Percentiles rank a stretch among this genome's conserved stretches.
phyloP scores from a whole-genome alignment of 768 basidiomycete genomes.

The Mycena vitilis region DNA sequence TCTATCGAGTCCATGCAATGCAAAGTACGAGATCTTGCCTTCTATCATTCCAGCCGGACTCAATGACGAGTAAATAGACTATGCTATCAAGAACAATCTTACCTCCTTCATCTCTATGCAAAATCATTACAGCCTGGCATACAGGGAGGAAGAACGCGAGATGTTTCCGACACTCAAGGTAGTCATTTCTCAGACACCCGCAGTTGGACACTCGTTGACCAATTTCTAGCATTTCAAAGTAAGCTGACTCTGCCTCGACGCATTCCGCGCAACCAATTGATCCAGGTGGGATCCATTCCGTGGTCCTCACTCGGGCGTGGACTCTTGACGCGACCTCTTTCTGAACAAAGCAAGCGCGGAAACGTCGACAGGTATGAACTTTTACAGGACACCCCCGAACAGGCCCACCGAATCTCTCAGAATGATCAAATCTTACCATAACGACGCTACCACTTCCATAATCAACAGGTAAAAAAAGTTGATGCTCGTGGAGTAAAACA shows the following conservation, averaged over 20 bases:
- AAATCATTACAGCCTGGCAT: conserved; percentile 71
- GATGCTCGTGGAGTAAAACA: background rate
- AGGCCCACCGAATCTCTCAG: conserved; percentile 12
- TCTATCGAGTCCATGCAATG: conserved; percentile 61
- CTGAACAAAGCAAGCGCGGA: conserved; percentile 53
- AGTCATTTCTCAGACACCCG: background rate
- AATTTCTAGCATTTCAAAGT: conserved; percentile 60
- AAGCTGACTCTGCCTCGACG: too few species aligned
- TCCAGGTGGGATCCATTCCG: conserved; percentile 56
- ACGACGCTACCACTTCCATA: conserved; percentile 38
- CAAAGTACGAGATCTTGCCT: conserved; percentile 54
- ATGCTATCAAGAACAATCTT: conserved; percentile 67
- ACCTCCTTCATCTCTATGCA: conserved; percentile 79
- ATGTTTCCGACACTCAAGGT: conserved; percentile 72
- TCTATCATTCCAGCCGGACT: background rate
- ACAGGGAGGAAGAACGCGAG: conserved; percentile 71
- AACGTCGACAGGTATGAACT: conserved; percentile 45
- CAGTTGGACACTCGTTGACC: background rate
- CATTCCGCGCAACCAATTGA: too few species aligned
- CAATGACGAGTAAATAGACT: conserved; percentile 51
- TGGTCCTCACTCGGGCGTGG: conserved; percentile 73
- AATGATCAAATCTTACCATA: conserved; percentile 36
- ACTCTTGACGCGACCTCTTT: conserved; percentile 55
- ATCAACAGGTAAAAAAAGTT: conserved; percentile 36
- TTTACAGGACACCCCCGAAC: background rate